These are phyloP conservation scores for Pelagomonas calceolata DNA, from an alignment of 108 stramenopile species.

Conservation along the genomic window DNA sequence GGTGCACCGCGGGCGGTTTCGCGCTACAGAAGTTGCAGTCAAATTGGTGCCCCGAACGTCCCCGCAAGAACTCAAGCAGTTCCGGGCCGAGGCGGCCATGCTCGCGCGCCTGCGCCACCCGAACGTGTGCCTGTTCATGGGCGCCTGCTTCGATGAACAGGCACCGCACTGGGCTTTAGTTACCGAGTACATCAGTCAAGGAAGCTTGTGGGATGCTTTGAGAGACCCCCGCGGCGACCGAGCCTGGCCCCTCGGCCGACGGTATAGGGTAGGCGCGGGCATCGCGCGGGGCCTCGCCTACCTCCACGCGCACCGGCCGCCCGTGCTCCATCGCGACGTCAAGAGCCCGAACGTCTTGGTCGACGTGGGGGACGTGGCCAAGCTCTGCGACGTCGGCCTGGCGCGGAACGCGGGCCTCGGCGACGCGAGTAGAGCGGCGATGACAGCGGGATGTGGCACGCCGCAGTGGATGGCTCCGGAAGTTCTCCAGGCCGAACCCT, in stretches of 20 bases:
- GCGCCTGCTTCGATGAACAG: constrained; percentile 58
- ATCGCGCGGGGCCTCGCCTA: constrained; percentile 85
- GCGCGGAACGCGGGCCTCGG: constrained; percentile 53
- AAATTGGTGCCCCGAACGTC: too few relatives aligned
- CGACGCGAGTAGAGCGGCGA: background rate
- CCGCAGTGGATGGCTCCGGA: constrained; percentile 93
- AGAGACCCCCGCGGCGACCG: constrained; percentile 53
- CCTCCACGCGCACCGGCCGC: constrained; percentile 71
- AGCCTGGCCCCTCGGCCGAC: constrained; percentile 53
- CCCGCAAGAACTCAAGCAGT: too few relatives aligned
- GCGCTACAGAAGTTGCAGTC: too few relatives aligned
- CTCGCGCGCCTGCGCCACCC: constrained; percentile 75
- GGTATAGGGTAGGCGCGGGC: constrained; percentile 54
- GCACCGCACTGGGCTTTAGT: constrained; percentile 74
- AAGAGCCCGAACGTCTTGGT: constrained; percentile 79
- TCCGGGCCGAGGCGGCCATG: background rate
- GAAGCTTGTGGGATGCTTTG: constrained; percentile 70
- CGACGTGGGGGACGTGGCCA: constrained; percentile 70
- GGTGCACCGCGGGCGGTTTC: constrained; percentile 56
- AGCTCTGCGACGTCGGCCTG: constrained; percentile 87
- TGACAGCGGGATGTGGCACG: constrained; percentile 70
- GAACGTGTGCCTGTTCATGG: constrained; percentile 84
- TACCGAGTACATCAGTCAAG: constrained; percentile 71
- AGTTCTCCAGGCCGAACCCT: background rate
- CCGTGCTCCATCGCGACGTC: constrained; percentile 82